These are phyloP conservation scores for Hanseniaspora occidentalis DNA, from an alignment of 805 yeast genomes.

Conservation along the genomic window DNA sequence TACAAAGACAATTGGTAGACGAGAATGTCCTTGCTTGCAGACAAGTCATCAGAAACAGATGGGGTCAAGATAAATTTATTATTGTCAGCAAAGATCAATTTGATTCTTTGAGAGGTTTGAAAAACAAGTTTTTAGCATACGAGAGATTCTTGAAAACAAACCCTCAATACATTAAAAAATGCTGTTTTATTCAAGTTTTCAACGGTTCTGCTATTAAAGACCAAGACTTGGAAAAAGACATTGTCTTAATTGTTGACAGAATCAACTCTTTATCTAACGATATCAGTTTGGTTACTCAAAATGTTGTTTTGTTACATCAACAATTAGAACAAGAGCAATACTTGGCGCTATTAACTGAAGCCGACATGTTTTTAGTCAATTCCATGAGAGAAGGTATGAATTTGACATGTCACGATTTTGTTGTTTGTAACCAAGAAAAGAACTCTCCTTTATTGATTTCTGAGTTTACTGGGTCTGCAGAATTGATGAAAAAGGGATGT, in stretches of 20 bases:
- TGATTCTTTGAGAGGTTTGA: slow-evolving; percentile 78
- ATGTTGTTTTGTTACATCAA: slow-evolving; percentile 78
- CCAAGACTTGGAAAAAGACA: slow-evolving; percentile 56
- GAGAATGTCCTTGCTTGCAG: slow-evolving; percentile 55
- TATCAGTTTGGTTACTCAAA: slow-evolving; percentile 40
- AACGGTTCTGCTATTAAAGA: slow-evolving; percentile 39
- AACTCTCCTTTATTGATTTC: slow-evolving; percentile 77
- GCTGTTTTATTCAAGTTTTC: slow-evolving; percentile 66
- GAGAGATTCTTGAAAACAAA: slow-evolving; percentile 61
- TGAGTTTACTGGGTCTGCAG: slow-evolving; percentile 92
- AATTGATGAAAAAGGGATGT: slow-evolving; percentile 59
- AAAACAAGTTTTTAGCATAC: slow-evolving; percentile 77
- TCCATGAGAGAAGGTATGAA: slow-evolving; percentile 96
- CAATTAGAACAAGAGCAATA: slow-evolving; percentile 86
- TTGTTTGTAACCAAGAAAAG: slow-evolving; percentile 56
- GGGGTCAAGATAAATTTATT: slow-evolving; percentile 36
- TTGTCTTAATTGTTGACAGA: slow-evolving; percentile 67
- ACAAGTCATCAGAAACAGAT: slow-evolving; percentile 57
- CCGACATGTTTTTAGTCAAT: slow-evolving; percentile 77
- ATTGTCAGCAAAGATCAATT: slow-evolving; percentile 83
- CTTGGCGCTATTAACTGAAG: slow-evolving; percentile 72
- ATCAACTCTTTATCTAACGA: slow-evolving; percentile 75
- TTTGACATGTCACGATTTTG: slow-evolving; percentile 88
- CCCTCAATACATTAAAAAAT: slow-evolving; percentile 55
- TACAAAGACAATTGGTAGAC: slow-evolving; percentile 34